These are phyloP conservation scores for Ceratocystiopsis minuta DNA, from an alignment of 2,329 filamentous ascomycete species.

Conservation along the genomic window DNA sequence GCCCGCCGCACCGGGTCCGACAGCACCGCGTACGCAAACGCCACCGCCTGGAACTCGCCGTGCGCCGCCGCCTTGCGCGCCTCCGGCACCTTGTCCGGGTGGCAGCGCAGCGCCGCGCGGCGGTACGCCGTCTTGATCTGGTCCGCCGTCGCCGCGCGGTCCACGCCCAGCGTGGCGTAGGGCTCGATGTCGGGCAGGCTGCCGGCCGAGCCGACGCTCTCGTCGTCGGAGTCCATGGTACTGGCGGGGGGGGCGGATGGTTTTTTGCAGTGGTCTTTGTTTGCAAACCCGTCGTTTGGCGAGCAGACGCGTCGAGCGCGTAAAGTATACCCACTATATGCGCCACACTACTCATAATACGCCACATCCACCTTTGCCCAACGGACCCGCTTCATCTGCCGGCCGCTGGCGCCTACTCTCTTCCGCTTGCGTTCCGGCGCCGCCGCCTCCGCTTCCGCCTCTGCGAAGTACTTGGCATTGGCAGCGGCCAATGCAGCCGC, in stretches of 20 bases:
- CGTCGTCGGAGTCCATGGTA: slow-evolving; percentile 1
- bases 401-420: no score
- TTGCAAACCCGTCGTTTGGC: no score
- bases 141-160: slow-evolving; percentile 51
- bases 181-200: slow-evolving; percentile 45
- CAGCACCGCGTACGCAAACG: slow-evolving; percentile 85
- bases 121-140: slow-evolving; percentile 84
- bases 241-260: no score
- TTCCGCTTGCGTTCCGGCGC: no score
- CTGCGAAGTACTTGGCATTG: no score
- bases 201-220: slow-evolving; percentile 28
- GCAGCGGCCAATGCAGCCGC: no score
- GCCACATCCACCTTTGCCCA: no score
- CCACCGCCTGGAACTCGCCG: slow-evolving; percentile 70
- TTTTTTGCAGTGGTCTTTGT: not conserved
- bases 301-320: no score
- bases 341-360: no score
- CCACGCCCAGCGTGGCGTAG: slow-evolving; percentile 61
- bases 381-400: no score
- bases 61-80: slow-evolving; percentile 57
- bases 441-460: no score
- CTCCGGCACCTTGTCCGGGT: slow-evolving; percentile 45
- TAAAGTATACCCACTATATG: no score
- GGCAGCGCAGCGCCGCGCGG: slow-evolving; percentile 72
- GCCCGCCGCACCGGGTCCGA: slow-evolving; percentile 65